Conservation (phyloP, 129 eudicot species). For the Arctium minus region DNA sequence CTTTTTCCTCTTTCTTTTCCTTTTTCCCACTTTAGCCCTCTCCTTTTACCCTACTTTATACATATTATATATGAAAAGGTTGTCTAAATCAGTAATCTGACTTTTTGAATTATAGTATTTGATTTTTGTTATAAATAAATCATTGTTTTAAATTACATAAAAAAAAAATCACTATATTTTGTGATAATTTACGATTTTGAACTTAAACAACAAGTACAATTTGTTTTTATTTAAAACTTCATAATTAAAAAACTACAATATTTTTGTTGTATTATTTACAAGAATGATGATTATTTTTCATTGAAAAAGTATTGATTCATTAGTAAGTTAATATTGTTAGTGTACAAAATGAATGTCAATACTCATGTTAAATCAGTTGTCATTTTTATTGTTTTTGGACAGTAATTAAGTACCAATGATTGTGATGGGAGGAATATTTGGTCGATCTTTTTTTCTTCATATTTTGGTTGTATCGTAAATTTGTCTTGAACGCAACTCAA, state of each 20-base stretch:
- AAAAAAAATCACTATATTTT: not conserved
- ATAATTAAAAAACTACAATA: too few species aligned
- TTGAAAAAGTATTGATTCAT: too few species aligned
- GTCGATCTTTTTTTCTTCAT: not conserved
- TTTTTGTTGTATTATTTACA: not conserved
- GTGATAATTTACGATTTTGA: not conserved
- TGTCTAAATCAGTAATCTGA: conserved; percentile 6
- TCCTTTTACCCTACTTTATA: conserved; percentile 11
- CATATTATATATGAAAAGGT: conserved; percentile 7
- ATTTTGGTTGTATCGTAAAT: not conserved
- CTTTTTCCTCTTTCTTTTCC: conserved; percentile 3
- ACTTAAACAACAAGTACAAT: not conserved
- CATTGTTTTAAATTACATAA: not conserved
- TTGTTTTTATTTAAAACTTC: not conserved
- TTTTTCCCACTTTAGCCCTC: conserved; percentile 6
- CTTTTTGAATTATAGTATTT: not conserved
- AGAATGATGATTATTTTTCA: too few species aligned
- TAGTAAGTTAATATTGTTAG: not conserved
- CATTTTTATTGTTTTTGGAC: not conserved
- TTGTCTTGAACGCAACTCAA: not conserved
- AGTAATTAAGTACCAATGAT: not conserved
- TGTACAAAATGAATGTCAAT: not conserved
- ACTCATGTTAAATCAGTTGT: not conserved
- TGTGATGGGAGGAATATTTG: not conserved
- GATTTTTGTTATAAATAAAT: not conserved